Conservation (phyloP, 2,329 filamentous ascomycete species). For the Coniochaeta pulveracea region DNA sequence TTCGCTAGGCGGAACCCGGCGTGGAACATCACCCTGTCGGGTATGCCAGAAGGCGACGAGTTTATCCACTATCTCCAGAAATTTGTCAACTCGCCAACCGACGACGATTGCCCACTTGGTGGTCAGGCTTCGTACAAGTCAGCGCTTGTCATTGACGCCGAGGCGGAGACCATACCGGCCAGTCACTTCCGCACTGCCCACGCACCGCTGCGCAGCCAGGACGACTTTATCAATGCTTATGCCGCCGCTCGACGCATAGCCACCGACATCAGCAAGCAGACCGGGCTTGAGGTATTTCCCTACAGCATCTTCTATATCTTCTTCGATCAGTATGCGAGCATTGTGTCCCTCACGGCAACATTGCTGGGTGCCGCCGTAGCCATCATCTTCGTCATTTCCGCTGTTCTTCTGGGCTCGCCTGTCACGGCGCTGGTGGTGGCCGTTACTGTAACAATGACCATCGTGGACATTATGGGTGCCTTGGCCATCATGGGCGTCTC, state of each 20-base stretch:
- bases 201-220: conserved; percentile 73
- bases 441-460: conserved; percentile 81
- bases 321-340: conserved; percentile 91
- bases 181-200: conserved; percentile 91
- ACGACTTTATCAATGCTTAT: conserved; percentile 89
- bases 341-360: conserved; percentile 66
- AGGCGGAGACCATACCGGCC: conserved; percentile 58
- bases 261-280: conserved; percentile 57
- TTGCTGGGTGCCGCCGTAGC: conserved; percentile 74
- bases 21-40: conserved; percentile 81
- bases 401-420: conserved; percentile 71
- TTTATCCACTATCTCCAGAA: conserved; percentile 77
- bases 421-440: conserved; percentile 75
- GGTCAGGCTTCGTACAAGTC: conserved; percentile 80
- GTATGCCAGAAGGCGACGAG: conserved; percentile 90
- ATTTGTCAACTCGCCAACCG: conserved; percentile 73
- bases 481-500: conserved; percentile 87
- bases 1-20: conserved; percentile 66
- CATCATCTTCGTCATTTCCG: conserved; percentile 74
- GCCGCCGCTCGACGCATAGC: conserved; percentile 82
- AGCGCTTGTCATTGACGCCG: conserved; percentile 66
- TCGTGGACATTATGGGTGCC: conserved; percentile 86
- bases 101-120: conserved; percentile 75
- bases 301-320: conserved; percentile 99
- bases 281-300: conserved; percentile 77